These are phyloP conservation scores for Staphylotrichum tortipilum DNA, from an alignment of 495 filamentous ascomycete species.

Conservation along the genomic window DNA sequence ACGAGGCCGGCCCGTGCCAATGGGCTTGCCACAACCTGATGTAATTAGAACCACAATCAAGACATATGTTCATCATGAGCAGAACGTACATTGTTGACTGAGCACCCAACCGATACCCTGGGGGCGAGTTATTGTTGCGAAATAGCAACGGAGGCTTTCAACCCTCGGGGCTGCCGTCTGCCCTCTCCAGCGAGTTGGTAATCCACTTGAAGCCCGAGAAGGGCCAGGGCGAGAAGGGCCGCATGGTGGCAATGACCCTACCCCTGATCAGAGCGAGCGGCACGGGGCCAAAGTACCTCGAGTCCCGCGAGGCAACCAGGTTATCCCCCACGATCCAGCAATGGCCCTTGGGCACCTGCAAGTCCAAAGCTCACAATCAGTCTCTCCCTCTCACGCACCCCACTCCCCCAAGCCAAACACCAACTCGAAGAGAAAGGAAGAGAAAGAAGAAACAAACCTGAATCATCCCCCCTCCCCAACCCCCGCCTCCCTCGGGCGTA, in stretches of 20 bases:
- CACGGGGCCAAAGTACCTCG: conserved; percentile 73
- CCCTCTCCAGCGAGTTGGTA: conserved; percentile 19
- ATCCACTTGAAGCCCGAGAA: conserved; percentile 27
- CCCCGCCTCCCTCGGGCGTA: conserved; percentile 37
- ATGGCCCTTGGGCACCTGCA: conserved; percentile 77
- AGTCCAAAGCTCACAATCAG: not conserved
- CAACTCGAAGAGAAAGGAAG: not conserved
- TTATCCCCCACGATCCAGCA: conserved; percentile 88
- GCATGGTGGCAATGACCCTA: conserved; percentile 65
- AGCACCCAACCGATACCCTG: too few relatives aligned
- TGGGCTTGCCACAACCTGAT: conserved; percentile 8
- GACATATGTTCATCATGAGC: not conserved
- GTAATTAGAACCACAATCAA: conserved; percentile 20
- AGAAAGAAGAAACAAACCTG: conserved; percentile 50
- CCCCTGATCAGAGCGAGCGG: conserved; percentile 77
- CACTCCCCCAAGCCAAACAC: too few relatives aligned
- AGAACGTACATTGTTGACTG: too few relatives aligned
- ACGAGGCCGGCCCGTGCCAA: not conserved
- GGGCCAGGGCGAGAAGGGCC: too few relatives aligned
- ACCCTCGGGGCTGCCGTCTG: not conserved
- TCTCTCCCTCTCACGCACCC: too few relatives aligned
- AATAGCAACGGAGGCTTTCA: too few relatives aligned
- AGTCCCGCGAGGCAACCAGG: conserved; percentile 72
- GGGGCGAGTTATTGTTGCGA: too few relatives aligned
- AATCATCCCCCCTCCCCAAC: conserved; percentile 52